Base-by-base conservation (phyloP, 169 alveolate species). In the Cystoisospora suis region DNA sequence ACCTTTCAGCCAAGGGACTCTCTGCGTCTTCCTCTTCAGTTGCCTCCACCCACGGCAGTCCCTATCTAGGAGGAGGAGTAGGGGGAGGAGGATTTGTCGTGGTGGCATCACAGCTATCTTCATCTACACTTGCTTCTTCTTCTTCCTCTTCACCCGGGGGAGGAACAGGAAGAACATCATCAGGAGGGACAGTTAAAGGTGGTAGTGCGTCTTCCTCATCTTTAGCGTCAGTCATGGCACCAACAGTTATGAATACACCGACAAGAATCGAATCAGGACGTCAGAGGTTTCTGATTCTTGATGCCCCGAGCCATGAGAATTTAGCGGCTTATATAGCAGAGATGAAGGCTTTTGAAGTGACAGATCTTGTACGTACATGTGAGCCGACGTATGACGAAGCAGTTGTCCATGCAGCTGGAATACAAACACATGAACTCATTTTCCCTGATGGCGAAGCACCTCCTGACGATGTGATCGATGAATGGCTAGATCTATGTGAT, bases 391-490 rank as follows among this genome's bases (percentile, higher is more conserved):
- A 97, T 75, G 94, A 95, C 65, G 98, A 96, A 45, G 81, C 93
- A 23, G 83, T 91, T 40, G 90, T 97, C 47, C 40, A 86, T 65
- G 81, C 36, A 0, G 94, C 96, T 0, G 96, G 97, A 17, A 97
- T 97, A 36, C 92, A 93, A 59, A 36, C 83, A 40, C 96, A 94
- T 93, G 98, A 97, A 53, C 79, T 97, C 79, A 90, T 95, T 58
- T 97, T 97, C 93, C 95, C 96, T 36, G 99, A 97, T 88, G 99
- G 99, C 0, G 98, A 97, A 70, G 97, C 98, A 42, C 98, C 99
- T 27, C 97, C 97, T 36, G 93, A 81, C 44, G 97, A 95, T n/a
- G 94, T 97, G 36, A 95, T 97, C 34, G 89, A 90, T 46, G 94
- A 93, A 81, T 97, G 98, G 98, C 86, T 97, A 38, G 91, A 87